Base-by-base conservation (phyloP, 495 filamentous ascomycete genomes). In the Tirmania nivea region DNA sequence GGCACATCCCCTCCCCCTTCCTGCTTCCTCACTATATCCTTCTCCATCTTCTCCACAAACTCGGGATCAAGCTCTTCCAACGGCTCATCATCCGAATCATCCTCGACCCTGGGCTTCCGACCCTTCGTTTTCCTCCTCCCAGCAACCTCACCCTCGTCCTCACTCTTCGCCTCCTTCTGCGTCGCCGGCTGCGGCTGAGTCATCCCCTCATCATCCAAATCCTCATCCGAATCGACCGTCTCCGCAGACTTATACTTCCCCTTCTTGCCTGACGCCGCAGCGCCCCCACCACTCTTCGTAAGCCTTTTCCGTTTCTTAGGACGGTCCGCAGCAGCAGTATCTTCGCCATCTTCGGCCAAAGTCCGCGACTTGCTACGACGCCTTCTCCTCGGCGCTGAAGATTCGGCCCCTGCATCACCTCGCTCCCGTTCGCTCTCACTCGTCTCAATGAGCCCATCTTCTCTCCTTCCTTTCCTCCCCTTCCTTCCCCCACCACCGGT, bases 191-290 rank as follows among this genome's bases (percentile, higher is more conserved):
- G 57, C 8, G 60, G 63, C 34, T 35, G 61, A 47, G 50, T 56
- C 1, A 35, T 58, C 16, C 63, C 68, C 51, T 36, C n/a, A 10
- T 69, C 75, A 34, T 73, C 75, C 45, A 78, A 75, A 11, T 73
- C 71, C 53, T 82, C 80, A 53, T 79, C 83, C 52, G 87, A 83
- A 36, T 83, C 80, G 31, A 93, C 78, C 54, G 83, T 74, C 65
- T 92, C 86, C 37, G 70, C 78, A 52, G 78, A 83, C 73, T 92
- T 93, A 67, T 75, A 90, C 61, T 88, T 87, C 48, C 57, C 19
- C 53, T 45, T 54, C 66, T 65, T 16, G 57, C 58, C 35, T 71
- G 67, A 55, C 6, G 54, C 54, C n/a, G 17, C 39, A 4, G 39
- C 39, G 39, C 0, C 39, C 14, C 39, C 39, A 14, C 39, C 39